Percentiles rank a stretch among this genome's conserved stretches.
Conservation (phyloP, 805 yeast genomes). For the Hanseniaspora lindneri region DNA sequence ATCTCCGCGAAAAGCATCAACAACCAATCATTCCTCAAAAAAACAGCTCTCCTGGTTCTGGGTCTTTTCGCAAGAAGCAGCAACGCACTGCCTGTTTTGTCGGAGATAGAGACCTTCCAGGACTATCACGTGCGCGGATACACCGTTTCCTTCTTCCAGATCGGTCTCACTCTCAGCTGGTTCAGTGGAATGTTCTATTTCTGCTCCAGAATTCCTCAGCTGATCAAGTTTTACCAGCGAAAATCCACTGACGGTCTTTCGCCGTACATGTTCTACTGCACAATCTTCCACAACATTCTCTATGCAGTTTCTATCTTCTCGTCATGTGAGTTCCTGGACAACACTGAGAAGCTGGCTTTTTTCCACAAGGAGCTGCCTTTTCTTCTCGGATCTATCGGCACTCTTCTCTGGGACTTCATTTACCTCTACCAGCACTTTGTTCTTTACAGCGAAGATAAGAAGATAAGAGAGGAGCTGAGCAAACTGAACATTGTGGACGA, state of each 20-base stretch:
- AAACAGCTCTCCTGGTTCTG: conserved; percentile 4
- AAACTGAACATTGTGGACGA: conserved; percentile 13
- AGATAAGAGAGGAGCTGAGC: conserved; percentile 20
- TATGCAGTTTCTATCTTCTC: conserved; percentile 66
- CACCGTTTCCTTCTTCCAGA: neutral
- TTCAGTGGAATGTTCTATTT: conserved; percentile 63
- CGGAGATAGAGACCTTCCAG: conserved; percentile 2
- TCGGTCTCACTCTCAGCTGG: conserved; percentile 49
- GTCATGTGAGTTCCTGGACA: conserved; percentile 41
- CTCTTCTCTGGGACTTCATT: conserved; percentile 60
- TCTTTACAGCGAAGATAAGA: conserved; percentile 26
- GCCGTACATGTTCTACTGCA: conserved; percentile 65
- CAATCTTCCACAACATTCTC: conserved; percentile 63
- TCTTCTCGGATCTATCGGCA: conserved; percentile 75
- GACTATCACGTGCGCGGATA: neutral
- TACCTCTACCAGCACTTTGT: conserved; percentile 50
- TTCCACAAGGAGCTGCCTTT: conserved; percentile 65
- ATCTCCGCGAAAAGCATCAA: conserved; percentile 2
- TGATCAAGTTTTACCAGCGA: conserved; percentile 59
- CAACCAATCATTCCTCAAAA: conserved; percentile 6
- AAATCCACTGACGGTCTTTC: conserved; percentile 83
- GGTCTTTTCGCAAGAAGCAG: conserved; percentile 16
- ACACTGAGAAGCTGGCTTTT: conserved; percentile 36
- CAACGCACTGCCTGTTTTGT: conserved; percentile 20
- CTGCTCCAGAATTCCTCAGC: conserved; percentile 72